These are phyloP conservation scores for Venturia asperata DNA, from an alignment of 2,329 filamentous ascomycete species.

Conservation along the genomic window DNA sequence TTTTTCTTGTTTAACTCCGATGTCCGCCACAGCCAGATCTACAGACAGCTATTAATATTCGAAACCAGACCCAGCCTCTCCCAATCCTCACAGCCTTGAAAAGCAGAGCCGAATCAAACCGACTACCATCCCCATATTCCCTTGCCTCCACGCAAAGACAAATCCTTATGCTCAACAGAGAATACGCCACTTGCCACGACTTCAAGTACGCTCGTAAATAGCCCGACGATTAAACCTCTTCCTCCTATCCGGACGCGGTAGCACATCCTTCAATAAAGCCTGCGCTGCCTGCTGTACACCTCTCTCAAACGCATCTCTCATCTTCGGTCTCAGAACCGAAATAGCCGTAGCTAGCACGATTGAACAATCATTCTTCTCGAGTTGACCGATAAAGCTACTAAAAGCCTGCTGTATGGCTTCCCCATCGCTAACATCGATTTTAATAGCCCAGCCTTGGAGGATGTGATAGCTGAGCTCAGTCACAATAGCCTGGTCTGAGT, in stretches of 20 bases:
- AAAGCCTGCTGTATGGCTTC: background rate
- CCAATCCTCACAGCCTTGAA: no score
- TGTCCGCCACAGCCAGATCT: no score
- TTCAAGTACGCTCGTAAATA: background rate
- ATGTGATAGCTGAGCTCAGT: background rate
- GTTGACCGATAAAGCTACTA: background rate
- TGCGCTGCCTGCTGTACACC: background rate
- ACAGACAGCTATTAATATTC: no score
- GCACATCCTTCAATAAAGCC: background rate
- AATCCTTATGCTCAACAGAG: background rate
- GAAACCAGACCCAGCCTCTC: no score
- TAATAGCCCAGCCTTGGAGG: slow-evolving; percentile 5
- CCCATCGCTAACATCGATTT: background rate
- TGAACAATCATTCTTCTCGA: background rate
- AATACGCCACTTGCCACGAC: background rate
- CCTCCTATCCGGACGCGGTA: background rate
- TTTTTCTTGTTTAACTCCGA: no score
- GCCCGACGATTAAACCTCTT: background rate
- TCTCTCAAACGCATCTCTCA: background rate
- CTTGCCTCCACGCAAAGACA: background rate
- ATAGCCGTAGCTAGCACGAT: background rate
- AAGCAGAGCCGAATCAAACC: no score
- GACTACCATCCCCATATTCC: background rate
- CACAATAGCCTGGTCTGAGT: background rate
- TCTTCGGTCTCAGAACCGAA: background rate